Base-by-base conservation (phyloP, 2,329 filamentous ascomycete species). In the Colletotrichum plurivorum region DNA sequence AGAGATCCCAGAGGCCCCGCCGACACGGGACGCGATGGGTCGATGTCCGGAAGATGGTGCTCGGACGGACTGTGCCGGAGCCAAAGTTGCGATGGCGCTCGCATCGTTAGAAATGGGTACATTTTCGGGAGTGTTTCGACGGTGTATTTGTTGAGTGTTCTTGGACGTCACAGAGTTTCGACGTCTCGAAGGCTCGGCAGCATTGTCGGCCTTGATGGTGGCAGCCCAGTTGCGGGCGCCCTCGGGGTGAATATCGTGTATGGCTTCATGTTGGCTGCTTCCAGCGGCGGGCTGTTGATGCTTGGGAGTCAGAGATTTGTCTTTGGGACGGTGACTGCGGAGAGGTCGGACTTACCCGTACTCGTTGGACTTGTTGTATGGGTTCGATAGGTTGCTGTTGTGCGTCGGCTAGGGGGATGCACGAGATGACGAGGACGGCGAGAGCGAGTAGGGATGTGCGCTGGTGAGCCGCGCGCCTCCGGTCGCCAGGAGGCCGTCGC, bases 1-100 rank as follows among this genome's bases (percentile, higher is more conserved):
- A 85, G 92, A 89, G 82, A 93, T 86, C 76, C 90, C 90, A 80
- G 87, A 86, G 80, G 87, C 85, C 66, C 83, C 74, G 67, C 77
- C 80, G 73, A 81, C 82, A 43, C 67, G 67, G 79, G 87, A 88
- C 83, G 88, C 89, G 80, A 86, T 84, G 78, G 85, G 79, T 79
- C 78, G 77, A 77, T 78, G 84, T 90, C 89, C 87, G 90, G 90
- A 90, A 90, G 89, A 43, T 61, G 58, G 93, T 94, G 94, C 95
- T 97, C 94, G 89, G 88, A 98, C 95, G 93, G 94, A 89, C 87
- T 89, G 84, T 85, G 92, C 95, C 93, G 94, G 94, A 97, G 95
- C 95, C 88, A 95, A 92, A 93, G 94, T 96, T 89, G 93, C 92
- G 88, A 96, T 88, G 93, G 94, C 94, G 94, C 94, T 94, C 94